Percentiles rank a stretch among this genome's conserved stretches.
Conservation (phyloP, 2,329 filamentous ascomycete genomes). For the Amphichorda felina region DNA sequence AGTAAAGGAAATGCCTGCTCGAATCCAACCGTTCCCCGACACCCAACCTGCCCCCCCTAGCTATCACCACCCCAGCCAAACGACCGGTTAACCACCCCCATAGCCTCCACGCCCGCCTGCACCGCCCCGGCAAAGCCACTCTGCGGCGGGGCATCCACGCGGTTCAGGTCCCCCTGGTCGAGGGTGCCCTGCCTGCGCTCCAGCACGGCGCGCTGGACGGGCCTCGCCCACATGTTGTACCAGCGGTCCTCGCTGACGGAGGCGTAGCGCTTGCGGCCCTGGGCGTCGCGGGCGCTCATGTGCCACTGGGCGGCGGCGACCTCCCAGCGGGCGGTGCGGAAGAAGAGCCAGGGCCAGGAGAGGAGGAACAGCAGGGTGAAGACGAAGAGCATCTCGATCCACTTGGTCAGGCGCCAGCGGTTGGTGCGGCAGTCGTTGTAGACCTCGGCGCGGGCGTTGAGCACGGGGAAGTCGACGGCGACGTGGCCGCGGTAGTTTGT, state of each 20-base stretch:
- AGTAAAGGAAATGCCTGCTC: too few relatives aligned
- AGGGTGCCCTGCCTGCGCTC: conserved; percentile 43
- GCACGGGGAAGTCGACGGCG: conserved; percentile 45
- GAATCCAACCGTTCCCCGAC: too few relatives aligned
- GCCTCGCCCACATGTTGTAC: conserved; percentile 49
- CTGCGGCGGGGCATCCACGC: conserved; percentile 14
- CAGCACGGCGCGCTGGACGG: conserved; percentile 47
- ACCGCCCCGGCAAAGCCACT: conserved; percentile 31
- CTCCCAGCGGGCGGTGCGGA: conserved; percentile 55
- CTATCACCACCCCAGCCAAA: conserved; percentile 36
- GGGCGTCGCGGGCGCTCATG: conserved; percentile 14
- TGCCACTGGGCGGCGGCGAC: conserved; percentile 50
- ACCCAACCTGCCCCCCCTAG: background rate
- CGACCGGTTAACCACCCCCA: conserved; percentile 39
- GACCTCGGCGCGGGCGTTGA: conserved; percentile 44
- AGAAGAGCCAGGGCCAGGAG: conserved; percentile 58
- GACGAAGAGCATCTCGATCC: conserved; percentile 54
- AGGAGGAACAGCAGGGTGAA: conserved; percentile 58
- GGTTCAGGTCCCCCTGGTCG: conserved; percentile 42
- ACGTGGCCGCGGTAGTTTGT: conserved; percentile 59
- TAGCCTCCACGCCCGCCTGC: conserved; percentile 34
- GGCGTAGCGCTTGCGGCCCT: conserved; percentile 34
- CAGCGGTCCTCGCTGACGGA: conserved; percentile 45
- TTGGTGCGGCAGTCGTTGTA: conserved; percentile 54
- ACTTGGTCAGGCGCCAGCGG: conserved; percentile 49